These are phyloP conservation scores for Candida fluviatilis DNA, from an alignment of 805 yeast species.

Conservation along the genomic window DNA sequence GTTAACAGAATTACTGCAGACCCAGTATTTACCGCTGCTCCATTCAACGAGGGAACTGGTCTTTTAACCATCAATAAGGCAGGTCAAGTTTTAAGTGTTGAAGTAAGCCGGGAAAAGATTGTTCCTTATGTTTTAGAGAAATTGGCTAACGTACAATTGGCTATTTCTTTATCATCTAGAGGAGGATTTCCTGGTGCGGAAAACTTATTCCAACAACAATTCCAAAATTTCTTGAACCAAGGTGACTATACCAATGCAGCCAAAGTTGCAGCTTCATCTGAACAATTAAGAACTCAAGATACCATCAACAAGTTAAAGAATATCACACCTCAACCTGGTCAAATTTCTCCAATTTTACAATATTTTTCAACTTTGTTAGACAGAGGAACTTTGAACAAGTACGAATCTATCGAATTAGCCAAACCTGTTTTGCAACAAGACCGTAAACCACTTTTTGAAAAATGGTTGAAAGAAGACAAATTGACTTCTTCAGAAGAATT, in stretches of 20 bases:
- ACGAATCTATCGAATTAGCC: constrained; percentile 92
- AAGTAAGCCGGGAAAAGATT: constrained; percentile 76
- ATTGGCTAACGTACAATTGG: constrained; percentile 81
- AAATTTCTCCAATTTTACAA: constrained; percentile 88
- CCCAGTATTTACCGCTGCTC: constrained; percentile 85
- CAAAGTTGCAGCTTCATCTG: constrained; percentile 92
- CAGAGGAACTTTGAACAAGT: constrained; percentile 86
- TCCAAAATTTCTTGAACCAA: constrained; percentile 73
- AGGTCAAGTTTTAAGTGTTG: constrained; percentile 93
- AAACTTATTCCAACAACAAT: constrained; percentile 83
- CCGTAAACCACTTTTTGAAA: constrained; percentile 88
- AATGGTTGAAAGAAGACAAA: constrained; percentile 94
- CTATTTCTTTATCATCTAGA: constrained; percentile 84
- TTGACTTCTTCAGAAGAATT: constrained; percentile 93
- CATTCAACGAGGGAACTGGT: constrained; percentile 72
- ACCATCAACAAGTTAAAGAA: constrained; percentile 90
- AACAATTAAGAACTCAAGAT: constrained; percentile 87
- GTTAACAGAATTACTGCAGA: constrained; percentile 96
- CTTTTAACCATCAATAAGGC: constrained; percentile 88
- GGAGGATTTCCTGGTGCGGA: constrained; percentile 99
- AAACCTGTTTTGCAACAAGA: constrained; percentile 94
- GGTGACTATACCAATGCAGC: constrained; percentile 94
- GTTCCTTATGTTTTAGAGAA: constrained; percentile 87
- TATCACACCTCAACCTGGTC: constrained; percentile 89
- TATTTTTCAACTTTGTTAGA: constrained; percentile 89